Base-by-base conservation (phyloP, 139 green algal genomes). In the Auxenochlorella pyrenoidosa region DNA sequence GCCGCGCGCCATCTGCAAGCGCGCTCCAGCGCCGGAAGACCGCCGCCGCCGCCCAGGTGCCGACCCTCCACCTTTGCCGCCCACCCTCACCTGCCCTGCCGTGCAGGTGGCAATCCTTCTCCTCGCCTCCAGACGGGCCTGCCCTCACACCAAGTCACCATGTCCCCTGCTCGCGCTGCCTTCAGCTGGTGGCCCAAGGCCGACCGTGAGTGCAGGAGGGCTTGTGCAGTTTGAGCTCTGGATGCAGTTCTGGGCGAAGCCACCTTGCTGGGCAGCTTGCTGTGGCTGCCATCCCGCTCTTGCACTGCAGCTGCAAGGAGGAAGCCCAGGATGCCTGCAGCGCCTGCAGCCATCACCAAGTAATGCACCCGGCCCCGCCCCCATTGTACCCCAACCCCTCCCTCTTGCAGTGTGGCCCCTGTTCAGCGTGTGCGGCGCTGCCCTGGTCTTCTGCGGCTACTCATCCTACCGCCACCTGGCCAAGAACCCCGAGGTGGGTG, bases 401-500 rank as follows among this genome's bases (percentile, higher is more conserved):
- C 60, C 10, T 59, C 34, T 41, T 78, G 80, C 80, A 86, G 63
- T 63, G 32, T 86, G 60, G 63, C 71, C 83, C 36, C 47, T 88
- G 36, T 40, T 83, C 13, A 26, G 4, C 13, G 34, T 58, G 13
- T 44, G 77, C 21, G 66, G 19, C 32, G 26, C 47, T 0, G 82
- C 43, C 5, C 26, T 87, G 13, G 44, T 1, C 32, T 38, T 59
- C 22, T 28, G 54, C 44, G n/a, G 4, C n/a, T 88, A 88, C 83
- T 65, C 38, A 16, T 44, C 28, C 18, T 19, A 5, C 47, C 51
- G 51, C 54, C 51, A 88, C 73, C n/a, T 87, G 22, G 79, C 43
- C 43, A 80, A 44, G 30, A 87, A 86, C 66, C 81, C 81, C 30
- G 81, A 86, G 41, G 82, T 79, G 76, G 66, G 76, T 41, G 24